phyloP scores from a whole-genome alignment of 208 protist genomes.

The Leishmania major region DNA sequence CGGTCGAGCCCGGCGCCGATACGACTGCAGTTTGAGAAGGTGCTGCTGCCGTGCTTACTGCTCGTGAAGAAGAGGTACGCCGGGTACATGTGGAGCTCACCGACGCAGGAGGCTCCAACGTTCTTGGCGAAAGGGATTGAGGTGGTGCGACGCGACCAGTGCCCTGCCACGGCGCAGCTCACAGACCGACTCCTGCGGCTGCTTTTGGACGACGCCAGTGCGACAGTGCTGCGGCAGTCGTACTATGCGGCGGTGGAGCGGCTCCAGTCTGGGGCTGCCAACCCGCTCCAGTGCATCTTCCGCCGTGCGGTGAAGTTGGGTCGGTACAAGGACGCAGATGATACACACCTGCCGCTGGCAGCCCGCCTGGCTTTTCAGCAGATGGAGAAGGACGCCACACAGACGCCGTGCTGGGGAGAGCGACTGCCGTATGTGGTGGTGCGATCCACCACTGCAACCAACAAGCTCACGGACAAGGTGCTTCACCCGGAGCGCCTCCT shows the following conservation, averaged over 20 bases:
- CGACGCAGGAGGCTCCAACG: constrained; percentile 92
- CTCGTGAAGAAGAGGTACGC: constrained; percentile 99
- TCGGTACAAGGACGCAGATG: constrained; percentile 43
- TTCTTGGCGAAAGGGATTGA: constrained; percentile 99
- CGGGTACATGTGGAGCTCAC: constrained; percentile 97
- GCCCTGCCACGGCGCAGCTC: constrained; percentile 69
- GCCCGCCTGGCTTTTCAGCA: constrained; percentile 64
- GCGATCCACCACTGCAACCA: constrained; percentile 21
- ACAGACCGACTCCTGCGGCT: constrained; percentile 39
- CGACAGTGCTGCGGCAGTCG: constrained; percentile 21
- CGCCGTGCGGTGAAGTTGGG: constrained; percentile 78
- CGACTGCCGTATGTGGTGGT: constrained; percentile 77
- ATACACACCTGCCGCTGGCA: constrained; percentile 48
- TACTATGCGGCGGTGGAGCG: constrained; percentile 52
- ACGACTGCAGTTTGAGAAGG: constrained; percentile 99
- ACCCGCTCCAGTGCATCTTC: constrained; percentile 73
- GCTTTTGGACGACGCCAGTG: constrained; percentile 55
- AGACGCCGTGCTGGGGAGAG: constrained; percentile 80
- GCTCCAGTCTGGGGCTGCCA: constrained; percentile 52
- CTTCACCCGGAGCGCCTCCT: constrained; percentile 72
- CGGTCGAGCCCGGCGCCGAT: constrained; percentile 96
- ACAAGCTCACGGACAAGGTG: constrained; percentile 27
- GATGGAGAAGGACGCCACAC: constrained; percentile 60
- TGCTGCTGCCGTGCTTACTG: constrained; percentile 99
- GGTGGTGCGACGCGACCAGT: constrained; percentile 99